Conservation (phyloP, 2,329 filamentous ascomycete species). For the Exophiala alcalophila region DNA sequence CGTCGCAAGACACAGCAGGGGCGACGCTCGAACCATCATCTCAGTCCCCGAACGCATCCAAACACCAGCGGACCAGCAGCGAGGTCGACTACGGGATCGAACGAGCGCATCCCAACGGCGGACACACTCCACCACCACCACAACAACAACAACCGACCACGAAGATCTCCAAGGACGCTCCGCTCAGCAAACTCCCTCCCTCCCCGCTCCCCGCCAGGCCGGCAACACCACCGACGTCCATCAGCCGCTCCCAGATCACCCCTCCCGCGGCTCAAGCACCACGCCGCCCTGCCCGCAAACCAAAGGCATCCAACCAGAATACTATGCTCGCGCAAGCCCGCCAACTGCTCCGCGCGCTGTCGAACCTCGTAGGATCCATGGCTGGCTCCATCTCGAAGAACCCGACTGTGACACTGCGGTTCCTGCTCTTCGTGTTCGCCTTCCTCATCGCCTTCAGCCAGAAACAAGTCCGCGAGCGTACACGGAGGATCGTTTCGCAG, state of each 20-base stretch:
- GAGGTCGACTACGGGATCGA: conserved; percentile 71
- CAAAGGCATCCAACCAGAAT: conserved; percentile 30
- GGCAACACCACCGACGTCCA: conserved; percentile 16
- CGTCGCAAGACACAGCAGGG: conserved; percentile 60
- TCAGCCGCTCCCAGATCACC: conserved; percentile 6
- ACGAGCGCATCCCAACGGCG: conserved; percentile 43
- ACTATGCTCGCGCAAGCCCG: conserved; percentile 43
- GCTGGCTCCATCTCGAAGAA: conserved; percentile 53
- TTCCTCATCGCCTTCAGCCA: conserved; percentile 74
- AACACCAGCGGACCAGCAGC: conserved; percentile 55
- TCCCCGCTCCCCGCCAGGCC: conserved; percentile 12
- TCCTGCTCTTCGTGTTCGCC: conserved; percentile 75
- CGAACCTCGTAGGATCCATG: conserved; percentile 51
- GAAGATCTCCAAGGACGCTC: conserved; percentile 14
- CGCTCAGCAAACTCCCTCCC: conserved; percentile 14
- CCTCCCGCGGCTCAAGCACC: conserved; percentile 23
- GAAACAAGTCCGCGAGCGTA: conserved; percentile 68
- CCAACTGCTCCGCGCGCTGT: conserved; percentile 46
- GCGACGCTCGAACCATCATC: conserved; percentile 46
- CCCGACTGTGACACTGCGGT: conserved; percentile 56
- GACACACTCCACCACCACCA: conserved; percentile 24
- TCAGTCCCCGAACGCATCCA: conserved; percentile 35
- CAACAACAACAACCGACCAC: conserved; percentile 25
- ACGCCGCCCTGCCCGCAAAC: conserved; percentile 19
- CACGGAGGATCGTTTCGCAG: conserved; percentile 65